phyloP scores from a whole-genome alignment of 1,284 basidiomycete species.

The Moesziomyces sp. region DNA sequence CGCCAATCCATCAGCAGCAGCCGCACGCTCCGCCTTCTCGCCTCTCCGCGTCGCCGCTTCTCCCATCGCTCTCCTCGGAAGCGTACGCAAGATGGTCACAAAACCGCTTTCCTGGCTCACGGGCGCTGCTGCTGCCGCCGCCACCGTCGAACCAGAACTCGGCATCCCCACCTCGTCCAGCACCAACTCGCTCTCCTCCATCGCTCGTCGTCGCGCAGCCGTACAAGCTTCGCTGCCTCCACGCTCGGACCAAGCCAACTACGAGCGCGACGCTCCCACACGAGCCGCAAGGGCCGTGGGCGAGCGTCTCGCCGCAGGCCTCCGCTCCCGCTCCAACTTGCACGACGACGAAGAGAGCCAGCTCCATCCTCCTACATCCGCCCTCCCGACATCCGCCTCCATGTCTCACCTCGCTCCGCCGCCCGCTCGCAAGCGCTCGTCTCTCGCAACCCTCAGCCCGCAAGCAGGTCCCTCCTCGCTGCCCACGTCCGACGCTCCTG shows the following conservation, averaged over 20 bases:
- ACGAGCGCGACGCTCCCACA: conserved; percentile 37
- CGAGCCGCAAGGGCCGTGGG: conserved; percentile 47
- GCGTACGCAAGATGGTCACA: conserved; percentile 51
- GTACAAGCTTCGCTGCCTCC: conserved; percentile 24
- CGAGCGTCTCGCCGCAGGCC: conserved; percentile 44
- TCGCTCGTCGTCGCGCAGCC: conserved; percentile 38
- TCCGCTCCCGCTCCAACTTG: conserved; percentile 33
- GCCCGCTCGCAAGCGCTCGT: conserved; percentile 18
- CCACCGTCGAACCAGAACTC: conserved; percentile 27
- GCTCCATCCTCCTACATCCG: conserved; percentile 21
- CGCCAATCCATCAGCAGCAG: background rate
- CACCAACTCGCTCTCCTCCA: conserved; percentile 44
- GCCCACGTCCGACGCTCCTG: conserved; percentile 1
- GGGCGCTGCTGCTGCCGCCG: conserved; percentile 22
- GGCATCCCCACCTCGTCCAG: conserved; percentile 46
- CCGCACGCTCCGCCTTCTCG: conserved; percentile 36
- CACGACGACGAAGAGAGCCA: conserved; percentile 44
- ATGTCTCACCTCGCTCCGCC: conserved; percentile 32
- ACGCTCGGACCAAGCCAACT: conserved; percentile 4
- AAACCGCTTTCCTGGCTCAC: conserved; percentile 53
- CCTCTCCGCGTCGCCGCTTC: conserved; percentile 44
- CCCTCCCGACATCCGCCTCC: conserved; percentile 17
- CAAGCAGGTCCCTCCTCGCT: conserved; percentile 28
- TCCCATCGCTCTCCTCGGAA: conserved; percentile 46
- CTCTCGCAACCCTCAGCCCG: conserved; percentile 9